These are phyloP conservation scores for Glebionis coronaria DNA, from an alignment of 129 eudicot genomes.

Conservation along the genomic window DNA sequence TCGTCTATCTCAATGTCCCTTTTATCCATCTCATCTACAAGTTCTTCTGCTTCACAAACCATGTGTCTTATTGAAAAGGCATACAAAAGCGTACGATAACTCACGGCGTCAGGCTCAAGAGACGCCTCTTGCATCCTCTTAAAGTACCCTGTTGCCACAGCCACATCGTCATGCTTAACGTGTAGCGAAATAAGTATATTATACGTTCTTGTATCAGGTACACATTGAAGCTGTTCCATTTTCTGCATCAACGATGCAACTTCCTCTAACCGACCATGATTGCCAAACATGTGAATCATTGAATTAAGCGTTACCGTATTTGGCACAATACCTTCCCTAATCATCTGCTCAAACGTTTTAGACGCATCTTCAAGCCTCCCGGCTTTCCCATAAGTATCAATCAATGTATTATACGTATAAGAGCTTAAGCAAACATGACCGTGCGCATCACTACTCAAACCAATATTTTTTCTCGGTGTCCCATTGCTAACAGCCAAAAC, in stretches of 20 bases:
- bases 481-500: not conserved
- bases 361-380: conserved; percentile 67
- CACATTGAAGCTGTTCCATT: conserved; percentile 66
- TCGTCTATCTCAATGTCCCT: conserved; percentile 71
- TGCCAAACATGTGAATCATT: conserved; percentile 84
- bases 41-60: conserved; percentile 82
- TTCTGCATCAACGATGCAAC: conserved; percentile 53
- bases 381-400: conserved; percentile 87
- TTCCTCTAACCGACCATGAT: conserved; percentile 62
- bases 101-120: conserved; percentile 72
- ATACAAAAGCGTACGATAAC: conserved; percentile 83
- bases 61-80: conserved; percentile 79
- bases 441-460: conserved; percentile 21
- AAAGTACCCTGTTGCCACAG: conserved; percentile 53
- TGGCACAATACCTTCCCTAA: conserved; percentile 59
- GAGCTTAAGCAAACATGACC: conserved; percentile 48
- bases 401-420: conserved; percentile 69
- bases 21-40: conserved; percentile 65
- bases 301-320: conserved; percentile 84
- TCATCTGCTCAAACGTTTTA: conserved; percentile 59
- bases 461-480: not conserved
- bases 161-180: conserved; percentile 58
- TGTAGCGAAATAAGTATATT: conserved; percentile 83
- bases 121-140: conserved; percentile 63
- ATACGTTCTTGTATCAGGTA: conserved; percentile 83